Evolutionary conservation across 257 asterid species (phyloP).

Genomic region (Rubia yunnanensis): DNA sequence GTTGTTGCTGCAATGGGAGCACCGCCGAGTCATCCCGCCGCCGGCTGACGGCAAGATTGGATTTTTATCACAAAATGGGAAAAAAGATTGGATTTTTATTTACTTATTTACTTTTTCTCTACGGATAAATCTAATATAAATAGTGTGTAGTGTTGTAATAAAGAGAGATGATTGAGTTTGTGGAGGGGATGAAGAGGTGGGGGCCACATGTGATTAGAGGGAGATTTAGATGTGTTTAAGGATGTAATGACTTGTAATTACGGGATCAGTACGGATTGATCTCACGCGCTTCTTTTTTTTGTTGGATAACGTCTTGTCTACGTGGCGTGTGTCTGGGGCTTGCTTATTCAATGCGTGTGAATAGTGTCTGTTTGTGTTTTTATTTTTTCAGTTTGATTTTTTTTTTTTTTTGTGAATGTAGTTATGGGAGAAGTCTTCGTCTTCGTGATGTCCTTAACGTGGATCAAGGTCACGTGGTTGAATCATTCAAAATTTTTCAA

Average conservation of each 20-base stretch:
- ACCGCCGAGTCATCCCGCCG: constrained; percentile 49
- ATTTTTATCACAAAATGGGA: neutral
- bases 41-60: constrained; percentile 11
- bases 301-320: constrained; percentile 14
- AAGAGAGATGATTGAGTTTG: neutral
- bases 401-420: neutral
- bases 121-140: neutral
- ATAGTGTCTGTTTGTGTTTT: neutral
- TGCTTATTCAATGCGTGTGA: neutral
- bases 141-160: neutral
- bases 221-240: neutral
- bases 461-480: neutral
- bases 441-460: neutral
- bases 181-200: constrained; percentile 12
- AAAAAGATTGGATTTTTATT: neutral
- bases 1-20: constrained; percentile 58
- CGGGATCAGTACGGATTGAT: neutral
- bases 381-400: no score
- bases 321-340: constrained; percentile 11
- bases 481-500: no score
- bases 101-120: neutral
- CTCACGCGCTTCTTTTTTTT: neutral
- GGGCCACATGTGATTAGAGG: neutral
- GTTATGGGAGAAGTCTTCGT: neutral
- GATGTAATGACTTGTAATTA: neutral